Evolutionary conservation across 2,329 filamentous ascomycete genomes (phyloP).

Genomic region (Canariomyces notabilis): DNA sequence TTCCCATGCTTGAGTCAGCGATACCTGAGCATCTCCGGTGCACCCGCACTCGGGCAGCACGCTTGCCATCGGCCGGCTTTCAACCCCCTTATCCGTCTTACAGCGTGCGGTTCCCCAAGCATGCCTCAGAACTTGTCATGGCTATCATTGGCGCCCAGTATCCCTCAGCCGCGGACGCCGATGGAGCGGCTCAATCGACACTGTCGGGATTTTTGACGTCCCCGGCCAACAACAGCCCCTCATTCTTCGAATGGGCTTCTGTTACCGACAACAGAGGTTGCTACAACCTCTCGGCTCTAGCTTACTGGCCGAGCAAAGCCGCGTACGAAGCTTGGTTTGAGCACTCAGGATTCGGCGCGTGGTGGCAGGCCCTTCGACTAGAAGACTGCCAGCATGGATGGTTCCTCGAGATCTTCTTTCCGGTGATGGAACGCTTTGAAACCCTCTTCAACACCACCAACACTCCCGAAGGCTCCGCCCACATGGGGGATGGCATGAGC

Average conservation of each 20-base stretch:
- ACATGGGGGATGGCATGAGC: conserved; percentile 35
- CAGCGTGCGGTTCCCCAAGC: conserved; percentile 11
- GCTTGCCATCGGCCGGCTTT: conserved; percentile 8
- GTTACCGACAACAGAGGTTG: conserved; percentile 29
- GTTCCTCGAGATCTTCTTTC: conserved; percentile 40
- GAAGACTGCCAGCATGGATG: conserved; percentile 31
- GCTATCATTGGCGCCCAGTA: conserved; percentile 17
- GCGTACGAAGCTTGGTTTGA: conserved; percentile 30
- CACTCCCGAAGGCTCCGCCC: conserved; percentile 36
- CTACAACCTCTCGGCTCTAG: conserved; percentile 34
- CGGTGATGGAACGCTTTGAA: conserved; percentile 39
- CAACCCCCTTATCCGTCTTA: conserved; percentile 11
- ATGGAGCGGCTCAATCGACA: conserved; percentile 30
- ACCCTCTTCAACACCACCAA: conserved; percentile 37
- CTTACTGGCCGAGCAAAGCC: conserved; percentile 34
- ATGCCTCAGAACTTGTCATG: conserved; percentile 15
- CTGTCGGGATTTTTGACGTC: conserved; percentile 25
- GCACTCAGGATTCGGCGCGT: conserved; percentile 33
- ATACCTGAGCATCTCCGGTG: conserved; percentile 15
- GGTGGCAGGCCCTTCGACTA: conserved; percentile 33
- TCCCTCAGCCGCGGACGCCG: conserved; percentile 3
- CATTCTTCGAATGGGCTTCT: conserved; percentile 32
- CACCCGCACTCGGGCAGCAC: conserved; percentile 11
- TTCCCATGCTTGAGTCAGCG: conserved; percentile 11
- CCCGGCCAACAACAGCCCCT: conserved; percentile 1